Evolutionary conservation across 148 eudicot species (phyloP), one percentile per base, ranked within the genome.

Genomic region (Persicaria tinctoria): DNA sequence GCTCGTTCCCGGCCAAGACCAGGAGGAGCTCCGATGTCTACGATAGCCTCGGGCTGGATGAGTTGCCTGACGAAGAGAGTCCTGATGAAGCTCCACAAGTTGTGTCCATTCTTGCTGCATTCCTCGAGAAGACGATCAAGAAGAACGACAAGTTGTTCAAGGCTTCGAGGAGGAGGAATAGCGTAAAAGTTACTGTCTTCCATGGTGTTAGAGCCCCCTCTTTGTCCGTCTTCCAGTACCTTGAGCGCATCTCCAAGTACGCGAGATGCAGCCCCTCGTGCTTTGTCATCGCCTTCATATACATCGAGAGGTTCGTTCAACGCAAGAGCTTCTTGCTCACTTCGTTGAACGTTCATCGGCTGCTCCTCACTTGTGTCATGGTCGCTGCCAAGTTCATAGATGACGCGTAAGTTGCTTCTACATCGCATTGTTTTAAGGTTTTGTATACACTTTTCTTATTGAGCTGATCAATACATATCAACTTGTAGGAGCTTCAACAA

Each of bases 321-420:
- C 44, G 23, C 0, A 73, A 69, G 7, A 44, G 16, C 53, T 80
- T 54, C 73, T 74, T 32, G 14, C 57, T 88, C 20, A 84, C 83
- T 49, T 81, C 86, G 3, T 78, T 84, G 27, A 88, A 83, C 66
- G 86, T 50, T 45, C 91, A 88, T 53, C 81, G 89, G 17, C 83
- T 88, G 14, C 83, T 86, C 8, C 73, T 88, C 57, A 83, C 91
- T 60, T 74, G 78, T 50, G 77, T 83, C 54, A 63, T 86, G 73
- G 53, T 86, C 32, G 89, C 87, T 75, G 80, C 80, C n/a, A 86
- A 88, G 79, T 82, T 80, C 59, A 32, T 86, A 5, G 89, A 82
- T 8, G 87, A 88, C 48, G 78, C 57, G 91, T 86, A 81, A 84
- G 87, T 86, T 0, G 6, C 44, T 10, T 27, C 1, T 6, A 0